Conservation (phyloP, 1,284 basidiomycete species). For the Ustilago trichophora region DNA sequence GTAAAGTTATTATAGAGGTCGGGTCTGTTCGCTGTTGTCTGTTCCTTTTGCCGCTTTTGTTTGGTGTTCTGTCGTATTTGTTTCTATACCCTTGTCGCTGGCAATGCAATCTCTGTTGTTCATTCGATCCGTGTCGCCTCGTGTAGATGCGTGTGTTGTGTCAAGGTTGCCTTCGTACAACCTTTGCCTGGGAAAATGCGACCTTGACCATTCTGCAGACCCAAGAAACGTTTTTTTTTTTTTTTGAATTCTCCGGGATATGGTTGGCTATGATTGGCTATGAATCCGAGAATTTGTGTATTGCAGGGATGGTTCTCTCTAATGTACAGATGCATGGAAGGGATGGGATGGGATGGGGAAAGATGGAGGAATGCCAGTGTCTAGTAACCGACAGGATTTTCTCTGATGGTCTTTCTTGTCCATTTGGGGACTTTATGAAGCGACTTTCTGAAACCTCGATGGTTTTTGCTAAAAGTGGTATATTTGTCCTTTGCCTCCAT, state of each 20-base stretch:
- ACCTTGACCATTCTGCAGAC: too few relatives aligned
- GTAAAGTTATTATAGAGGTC: too few relatives aligned
- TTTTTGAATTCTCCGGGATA: too few relatives aligned
- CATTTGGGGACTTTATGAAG: slow-evolving; percentile 78
- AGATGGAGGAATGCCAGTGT: background rate
- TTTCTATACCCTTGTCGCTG: slow-evolving; percentile 1
- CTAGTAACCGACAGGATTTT: slow-evolving; percentile 46
- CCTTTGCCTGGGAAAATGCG: too few relatives aligned
- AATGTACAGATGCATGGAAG: slow-evolving; percentile 17
- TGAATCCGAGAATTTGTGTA: too few relatives aligned
- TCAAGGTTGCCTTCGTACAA: too few relatives aligned
- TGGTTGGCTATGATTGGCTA: too few relatives aligned
- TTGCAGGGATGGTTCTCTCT: too few relatives aligned
- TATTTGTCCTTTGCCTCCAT: slow-evolving; percentile 93
- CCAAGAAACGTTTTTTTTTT: too few relatives aligned
- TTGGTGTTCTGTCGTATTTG: background rate
- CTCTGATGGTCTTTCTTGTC: slow-evolving; percentile 47
- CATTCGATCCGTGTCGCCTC: background rate
- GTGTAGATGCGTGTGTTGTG: background rate
- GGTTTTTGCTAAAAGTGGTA: slow-evolving; percentile 81
- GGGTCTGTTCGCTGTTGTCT: background rate
- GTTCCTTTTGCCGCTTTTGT: background rate
- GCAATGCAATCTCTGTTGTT: background rate
- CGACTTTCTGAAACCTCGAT: slow-evolving; percentile 79
- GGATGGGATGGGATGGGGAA: too few relatives aligned